Base-by-base conservation (phyloP, 768 basidiomycete species). In the Tricholoma flavovirens region DNA sequence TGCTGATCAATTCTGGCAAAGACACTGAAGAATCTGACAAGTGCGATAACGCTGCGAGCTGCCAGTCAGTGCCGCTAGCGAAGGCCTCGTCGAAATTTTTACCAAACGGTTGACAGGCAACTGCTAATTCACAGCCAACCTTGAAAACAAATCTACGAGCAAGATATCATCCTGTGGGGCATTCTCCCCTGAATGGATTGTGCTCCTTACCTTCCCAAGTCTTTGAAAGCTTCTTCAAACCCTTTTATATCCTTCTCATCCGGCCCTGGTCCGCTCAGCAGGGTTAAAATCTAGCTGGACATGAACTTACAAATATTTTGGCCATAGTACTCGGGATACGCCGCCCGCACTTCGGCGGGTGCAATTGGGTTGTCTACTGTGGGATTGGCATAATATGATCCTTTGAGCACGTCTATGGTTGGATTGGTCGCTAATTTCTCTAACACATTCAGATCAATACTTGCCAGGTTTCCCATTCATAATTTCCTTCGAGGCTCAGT, bases 301-400 rank as follows among this genome's bases (percentile, higher is more conserved):
- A 51, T 38, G 53, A 19, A 56, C 70, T 64, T 69, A 94, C 96
- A 99, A 36, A 98, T 89, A 64, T 99, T 99, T 35, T 73, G 72
- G 5, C 87, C 83, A 66, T 96, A 94, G 71, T 93, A 96, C 68
- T 95, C 91, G 3, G 85, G 87, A 69, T 91, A 84, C 26, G 75
- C 72, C 14, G 71, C 65, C 51, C 74, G 77, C 40, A 87, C 78
- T 33, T 75, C 78, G 2, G 75, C 68, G 12, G 84, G 67, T 2
- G 92, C 87, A n/a, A 77, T 71, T 0, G 87, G 82, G 26, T 67
- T 60, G 54, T 94, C 93, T 0, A 86, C 64, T 22, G 86, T 70
- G 8, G 93, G 93, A 63, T 88, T 94, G 57, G 93, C 94, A 67
- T 99, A 99, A 73, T 86, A 99, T 0, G 90, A 93, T 3, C 95